A percentile compares a stretch with the other conserved stretches of the same genome.
phyloP scores from a whole-genome alignment of 2,329 filamentous ascomycete genomes.

The Sporothrix euskadiensis region DNA sequence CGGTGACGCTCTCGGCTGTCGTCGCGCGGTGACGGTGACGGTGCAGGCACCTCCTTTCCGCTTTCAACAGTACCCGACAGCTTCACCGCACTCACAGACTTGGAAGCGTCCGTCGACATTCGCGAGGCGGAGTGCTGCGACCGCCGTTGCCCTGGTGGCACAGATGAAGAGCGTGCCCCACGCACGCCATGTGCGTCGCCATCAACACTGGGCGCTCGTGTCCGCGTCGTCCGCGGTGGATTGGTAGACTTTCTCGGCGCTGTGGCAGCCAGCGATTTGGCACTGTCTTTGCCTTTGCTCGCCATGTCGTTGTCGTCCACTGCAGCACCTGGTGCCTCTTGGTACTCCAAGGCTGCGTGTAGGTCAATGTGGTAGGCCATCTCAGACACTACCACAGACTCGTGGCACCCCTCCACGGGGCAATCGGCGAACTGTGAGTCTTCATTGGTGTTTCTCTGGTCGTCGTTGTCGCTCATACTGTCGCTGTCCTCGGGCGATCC shows the following conservation, averaged over 20 bases:
- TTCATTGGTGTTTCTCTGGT: constrained; percentile 34
- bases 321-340: constrained; percentile 16
- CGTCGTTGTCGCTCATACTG: constrained; percentile 3
- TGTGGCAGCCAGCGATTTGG: background rate
- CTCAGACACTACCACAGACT: constrained; percentile 54
- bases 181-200: background rate
- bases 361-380: constrained; percentile 61
- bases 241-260: background rate
- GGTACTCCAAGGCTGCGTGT: constrained; percentile 51
- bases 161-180: background rate
- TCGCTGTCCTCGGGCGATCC: constrained; percentile 8
- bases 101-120: background rate
- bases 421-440: constrained; percentile 52
- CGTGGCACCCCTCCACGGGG: constrained; percentile 59
- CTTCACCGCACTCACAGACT: background rate
- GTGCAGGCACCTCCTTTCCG: background rate
- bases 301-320: background rate
- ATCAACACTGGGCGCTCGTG: background rate
- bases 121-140: background rate
- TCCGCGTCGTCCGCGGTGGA: background rate
- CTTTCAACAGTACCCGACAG: background rate
- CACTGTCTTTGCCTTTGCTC: background rate
- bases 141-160: background rate
- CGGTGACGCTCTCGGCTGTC: constrained; percentile 15
- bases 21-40: background rate